Evolutionary conservation across 345 rosid genomes (phyloP), one percentile per base, ranked within the genome.

Genomic region (Raphanus sativus): DNA sequence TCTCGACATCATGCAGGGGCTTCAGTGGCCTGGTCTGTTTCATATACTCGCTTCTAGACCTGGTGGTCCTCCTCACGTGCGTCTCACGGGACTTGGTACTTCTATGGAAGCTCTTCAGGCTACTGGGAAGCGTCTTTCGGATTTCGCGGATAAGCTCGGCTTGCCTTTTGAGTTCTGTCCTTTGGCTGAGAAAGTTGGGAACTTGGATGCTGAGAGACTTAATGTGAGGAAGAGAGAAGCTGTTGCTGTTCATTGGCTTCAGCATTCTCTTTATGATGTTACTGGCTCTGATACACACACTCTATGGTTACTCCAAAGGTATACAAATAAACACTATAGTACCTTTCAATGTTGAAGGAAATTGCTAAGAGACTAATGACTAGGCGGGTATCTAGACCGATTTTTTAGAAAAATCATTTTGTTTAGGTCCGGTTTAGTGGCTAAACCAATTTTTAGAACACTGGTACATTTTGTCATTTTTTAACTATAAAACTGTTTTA

Each of bases 21-120:
- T 95, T 70, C 99, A 95, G 69, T 95, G 99, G 99, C 99, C 99
- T 56, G 99, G 98, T 12, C 83, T 95, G 13, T 95, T 95, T 62
- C 99, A 95, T 76, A 95, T 92, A 11, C 85, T 95, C 0, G 98
- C 98, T 21, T 91, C 94, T 2, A 82, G 99, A 71, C 92, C 94
- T 0, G 96, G 99, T 1, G 99, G 99, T 0, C 93, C 99, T 4
- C 99, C 99, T 13, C 90, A 82, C 75, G 98, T 95, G 71, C 88
- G 97, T 28, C 92, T 95, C 29, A 95, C 99, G 42, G 99, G 98
- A 8, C 86, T 95, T 1, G 99, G 99, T 13, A 91, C 90, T 56
- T 95, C 99, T 40, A 81, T 84, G 80, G 97, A 92, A 68, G 91
- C 97, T 16, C 91, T 95, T 9, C 93, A 91, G 55, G 94, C 98